Conservation (phyloP, 345 rosid genomes). For the Conringia planisiliqua region DNA sequence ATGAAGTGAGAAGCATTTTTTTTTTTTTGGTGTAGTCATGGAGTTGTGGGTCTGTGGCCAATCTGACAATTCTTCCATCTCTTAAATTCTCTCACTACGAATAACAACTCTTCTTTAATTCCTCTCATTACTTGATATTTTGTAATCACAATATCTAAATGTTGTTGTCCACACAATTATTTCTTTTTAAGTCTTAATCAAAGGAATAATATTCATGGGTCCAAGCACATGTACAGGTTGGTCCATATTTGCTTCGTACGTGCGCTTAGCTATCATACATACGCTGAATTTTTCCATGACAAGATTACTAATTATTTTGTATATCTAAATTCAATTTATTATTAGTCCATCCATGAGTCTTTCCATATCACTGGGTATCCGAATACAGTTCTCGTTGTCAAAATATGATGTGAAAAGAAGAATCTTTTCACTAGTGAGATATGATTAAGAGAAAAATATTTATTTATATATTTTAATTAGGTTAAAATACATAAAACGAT, state of each 20-base stretch:
- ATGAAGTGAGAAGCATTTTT: background rate
- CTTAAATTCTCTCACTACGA: slow-evolving; percentile 13
- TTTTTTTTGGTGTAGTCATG: background rate
- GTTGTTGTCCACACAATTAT: slow-evolving; percentile 12
- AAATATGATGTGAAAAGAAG: background rate
- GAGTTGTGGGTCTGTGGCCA: slow-evolving; percentile 37
- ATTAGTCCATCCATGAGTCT: background rate
- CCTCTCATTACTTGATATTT: background rate
- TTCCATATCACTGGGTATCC: background rate
- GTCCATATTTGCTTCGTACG: slow-evolving; percentile 32
- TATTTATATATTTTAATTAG: too few species aligned
- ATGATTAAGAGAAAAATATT: too few species aligned
- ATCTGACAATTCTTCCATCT: slow-evolving; percentile 33
- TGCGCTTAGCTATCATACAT: slow-evolving; percentile 24
- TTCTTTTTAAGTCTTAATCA: background rate
- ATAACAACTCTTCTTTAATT: background rate
- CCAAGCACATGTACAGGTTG: slow-evolving; percentile 65
- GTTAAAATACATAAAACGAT: too few species aligned
- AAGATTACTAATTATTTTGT: background rate
- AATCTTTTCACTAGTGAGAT: background rate
- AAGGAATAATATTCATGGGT: background rate
- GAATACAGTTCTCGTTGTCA: background rate
- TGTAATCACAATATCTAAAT: background rate
- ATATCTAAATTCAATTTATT: background rate
- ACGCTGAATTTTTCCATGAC: background rate